Conservation (phyloP, 2,329 filamentous ascomycete species). For the Exophiala alcalophila region DNA sequence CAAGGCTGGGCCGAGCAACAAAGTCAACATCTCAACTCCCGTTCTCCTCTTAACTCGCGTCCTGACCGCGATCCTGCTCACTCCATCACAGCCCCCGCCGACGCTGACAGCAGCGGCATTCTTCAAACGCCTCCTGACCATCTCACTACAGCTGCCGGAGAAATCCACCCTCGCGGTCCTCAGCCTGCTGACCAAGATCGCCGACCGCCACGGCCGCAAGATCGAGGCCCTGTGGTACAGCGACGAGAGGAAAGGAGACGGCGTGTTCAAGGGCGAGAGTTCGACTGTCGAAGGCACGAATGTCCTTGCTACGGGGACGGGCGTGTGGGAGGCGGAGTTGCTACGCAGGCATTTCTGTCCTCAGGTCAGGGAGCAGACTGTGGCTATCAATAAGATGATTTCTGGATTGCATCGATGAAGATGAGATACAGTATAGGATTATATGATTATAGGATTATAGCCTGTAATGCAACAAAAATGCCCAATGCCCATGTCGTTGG, state of each 20-base stretch:
- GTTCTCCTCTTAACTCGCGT: slow-evolving; percentile 88
- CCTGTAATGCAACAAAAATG: too few relatives aligned
- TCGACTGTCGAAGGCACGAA: slow-evolving; percentile 80
- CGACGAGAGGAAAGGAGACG: slow-evolving; percentile 88
- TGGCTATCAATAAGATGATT: slow-evolving; percentile 66
- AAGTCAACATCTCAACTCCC: slow-evolving; percentile 91
- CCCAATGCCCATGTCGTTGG: too few relatives aligned
- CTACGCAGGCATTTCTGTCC: slow-evolving; percentile 82
- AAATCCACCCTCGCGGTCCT: slow-evolving; percentile 81
- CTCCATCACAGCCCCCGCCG: slow-evolving; percentile 66
- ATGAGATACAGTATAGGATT: too few relatives aligned
- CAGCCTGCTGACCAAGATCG: slow-evolving; percentile 72
- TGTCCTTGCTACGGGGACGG: slow-evolving; percentile 70
- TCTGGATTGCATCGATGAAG: slow-evolving; percentile 28
- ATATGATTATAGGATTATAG: too few relatives aligned
- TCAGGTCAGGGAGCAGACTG: slow-evolving; percentile 72
- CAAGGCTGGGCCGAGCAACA: slow-evolving; percentile 47
- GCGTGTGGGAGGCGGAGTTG: slow-evolving; percentile 90
- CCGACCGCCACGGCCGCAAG: slow-evolving; percentile 77
- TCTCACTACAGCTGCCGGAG: slow-evolving; percentile 81
- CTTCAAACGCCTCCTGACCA: slow-evolving; percentile 81
- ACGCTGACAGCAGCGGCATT: slow-evolving; percentile 87
- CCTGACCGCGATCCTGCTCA: slow-evolving; percentile 74
- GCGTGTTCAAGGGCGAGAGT: slow-evolving; percentile 72
- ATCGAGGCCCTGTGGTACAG: slow-evolving; percentile 88